A percentile compares a stretch with the other conserved stretches of the same genome.
Evolutionary conservation across 176 grass and related monocot species (phyloP).

Genomic region (Musa schizocarpa): DNA sequence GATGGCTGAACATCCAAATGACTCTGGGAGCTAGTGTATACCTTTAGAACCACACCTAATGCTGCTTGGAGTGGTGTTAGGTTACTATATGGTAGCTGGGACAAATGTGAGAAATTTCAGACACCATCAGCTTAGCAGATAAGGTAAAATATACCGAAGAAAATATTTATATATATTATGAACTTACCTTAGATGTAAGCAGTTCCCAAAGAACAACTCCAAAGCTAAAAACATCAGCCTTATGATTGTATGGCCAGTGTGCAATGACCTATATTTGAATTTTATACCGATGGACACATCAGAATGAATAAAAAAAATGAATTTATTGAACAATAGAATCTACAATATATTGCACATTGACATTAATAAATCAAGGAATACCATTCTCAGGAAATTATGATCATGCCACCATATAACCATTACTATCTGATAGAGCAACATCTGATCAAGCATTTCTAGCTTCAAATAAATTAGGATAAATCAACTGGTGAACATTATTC

Average conservation of each 20-base stretch:
- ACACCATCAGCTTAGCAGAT: background rate
- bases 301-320: background rate
- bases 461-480: no score
- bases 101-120: background rate
- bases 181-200: constrained; percentile 56
- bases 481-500: no score
- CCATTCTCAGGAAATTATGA: background rate
- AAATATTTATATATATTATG: background rate
- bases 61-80: constrained; percentile 85
- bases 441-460: no score
- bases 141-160: background rate
- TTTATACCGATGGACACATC: background rate
- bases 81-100: constrained; percentile 64
- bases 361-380: background rate
- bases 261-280: constrained; percentile 58
- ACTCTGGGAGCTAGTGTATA: constrained; percentile 2
- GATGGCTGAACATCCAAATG: background rate
- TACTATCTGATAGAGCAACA: no score
- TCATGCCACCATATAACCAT: background rate
- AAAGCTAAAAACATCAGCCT: constrained; percentile 93
- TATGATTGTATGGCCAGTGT: constrained; percentile 75
- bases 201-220: constrained; percentile 80
- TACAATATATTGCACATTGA: background rate
- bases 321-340: no score
- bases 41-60: constrained; percentile 77